These are phyloP conservation scores for Penicillium coprophilum DNA, from an alignment of 495 filamentous ascomycete species.

Conservation along the genomic window DNA sequence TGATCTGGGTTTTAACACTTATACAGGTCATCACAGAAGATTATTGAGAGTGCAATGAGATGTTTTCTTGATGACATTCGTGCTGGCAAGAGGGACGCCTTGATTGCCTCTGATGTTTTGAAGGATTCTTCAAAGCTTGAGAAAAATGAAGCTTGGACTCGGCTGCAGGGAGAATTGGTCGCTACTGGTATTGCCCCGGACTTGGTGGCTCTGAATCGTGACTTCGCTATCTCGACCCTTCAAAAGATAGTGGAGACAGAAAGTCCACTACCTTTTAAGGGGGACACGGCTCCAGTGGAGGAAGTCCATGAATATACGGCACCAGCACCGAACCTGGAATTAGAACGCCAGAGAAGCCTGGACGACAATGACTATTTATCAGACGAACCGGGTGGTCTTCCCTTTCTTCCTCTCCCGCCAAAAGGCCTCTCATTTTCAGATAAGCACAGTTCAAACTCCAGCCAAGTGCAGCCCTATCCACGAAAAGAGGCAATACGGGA, in stretches of 20 bases:
- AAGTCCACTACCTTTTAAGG: constrained; percentile 3
- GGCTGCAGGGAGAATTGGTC: constrained; percentile 13
- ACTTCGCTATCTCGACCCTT: constrained; percentile 17
- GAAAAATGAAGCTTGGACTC: constrained; percentile 14
- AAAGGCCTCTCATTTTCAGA: constrained; percentile 8
- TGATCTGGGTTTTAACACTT: neutral
- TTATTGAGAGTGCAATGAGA: constrained; percentile 13
- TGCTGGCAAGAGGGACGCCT: constrained; percentile 6
- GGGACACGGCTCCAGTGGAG: neutral
- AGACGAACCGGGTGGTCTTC: constrained; percentile 2
- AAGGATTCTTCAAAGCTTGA: constrained; percentile 1
- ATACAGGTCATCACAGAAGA: constrained; percentile 19
- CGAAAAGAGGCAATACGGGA: constrained; percentile 6
- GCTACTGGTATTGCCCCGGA: constrained; percentile 14
- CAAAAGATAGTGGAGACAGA: constrained; percentile 11
- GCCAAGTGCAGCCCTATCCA: neutral
- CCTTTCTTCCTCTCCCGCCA: neutral
- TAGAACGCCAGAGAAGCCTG: neutral
- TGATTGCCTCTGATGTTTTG: constrained; percentile 8
- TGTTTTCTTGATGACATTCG: constrained; percentile 13
- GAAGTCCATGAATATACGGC: neutral
- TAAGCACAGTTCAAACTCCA: neutral
- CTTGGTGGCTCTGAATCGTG: constrained; percentile 14
- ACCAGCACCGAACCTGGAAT: neutral
- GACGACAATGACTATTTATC: neutral